Conservation (phyloP, 148 eudicot genomes). For the Polygonum maritimum region DNA sequence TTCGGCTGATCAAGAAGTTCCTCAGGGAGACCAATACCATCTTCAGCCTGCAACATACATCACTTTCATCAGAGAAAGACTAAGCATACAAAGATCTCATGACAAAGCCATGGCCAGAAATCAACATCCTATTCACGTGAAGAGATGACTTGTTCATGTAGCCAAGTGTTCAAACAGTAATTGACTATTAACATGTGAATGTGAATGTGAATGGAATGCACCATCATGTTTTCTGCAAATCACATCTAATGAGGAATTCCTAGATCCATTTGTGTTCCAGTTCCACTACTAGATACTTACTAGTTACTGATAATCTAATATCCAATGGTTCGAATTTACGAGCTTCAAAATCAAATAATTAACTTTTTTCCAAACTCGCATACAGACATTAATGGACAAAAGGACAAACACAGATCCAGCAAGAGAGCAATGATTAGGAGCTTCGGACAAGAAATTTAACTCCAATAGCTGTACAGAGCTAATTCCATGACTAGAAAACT, state of each 20-base stretch:
- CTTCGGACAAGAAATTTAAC: background rate
- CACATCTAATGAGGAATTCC: background rate
- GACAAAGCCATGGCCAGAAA: background rate
- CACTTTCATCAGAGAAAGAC: conserved; percentile 4
- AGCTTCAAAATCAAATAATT: background rate
- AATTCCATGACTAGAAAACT: background rate
- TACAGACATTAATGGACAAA: conserved; percentile 1
- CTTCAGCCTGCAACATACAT: conserved; percentile 79
- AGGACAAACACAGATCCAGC: background rate
- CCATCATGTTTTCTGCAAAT: background rate
- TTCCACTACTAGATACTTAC: background rate
- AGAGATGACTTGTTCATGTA: background rate
- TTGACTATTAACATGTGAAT: background rate
- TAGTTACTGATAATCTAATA: background rate
- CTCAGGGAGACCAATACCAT: conserved; percentile 90
- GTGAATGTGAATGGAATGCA: background rate
- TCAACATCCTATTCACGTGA: background rate
- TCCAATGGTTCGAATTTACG: background rate
- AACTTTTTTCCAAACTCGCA: background rate
- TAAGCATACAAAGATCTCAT: background rate
- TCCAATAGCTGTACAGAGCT: background rate
- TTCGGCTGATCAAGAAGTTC: conserved; percentile 60
- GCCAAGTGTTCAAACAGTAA: background rate
- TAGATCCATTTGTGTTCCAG: conserved; percentile 2
- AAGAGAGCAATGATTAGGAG: background rate